Evolutionary conservation across 306 rosid species (phyloP), one percentile per base, ranked within the genome.

Genomic region (Trichosanthes truncata): DNA sequence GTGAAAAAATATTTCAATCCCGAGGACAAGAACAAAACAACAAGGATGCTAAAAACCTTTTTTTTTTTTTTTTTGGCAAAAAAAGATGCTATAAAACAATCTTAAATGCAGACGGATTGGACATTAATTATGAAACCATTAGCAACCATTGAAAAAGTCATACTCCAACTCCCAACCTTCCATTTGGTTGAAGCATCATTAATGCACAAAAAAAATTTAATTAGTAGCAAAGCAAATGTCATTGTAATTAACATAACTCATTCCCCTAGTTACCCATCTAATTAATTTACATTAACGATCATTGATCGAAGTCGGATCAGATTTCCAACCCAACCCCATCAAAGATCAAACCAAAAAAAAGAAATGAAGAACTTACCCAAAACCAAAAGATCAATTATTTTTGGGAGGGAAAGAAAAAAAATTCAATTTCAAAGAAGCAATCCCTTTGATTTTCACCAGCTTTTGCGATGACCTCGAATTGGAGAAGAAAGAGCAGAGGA

Each of bases 381-480:
- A 65, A 20, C 69, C 45, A 67, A 63, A 51, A 40, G 52, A 49
- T 35, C 59, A 80, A 83, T 66, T 77, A n/a, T 81, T 66, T 77
- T 68, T 67, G 71, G 6, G 57, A 63, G 43, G 17, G 71, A 49
- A 26, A 38, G 0, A 6, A n/a, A 10, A 41, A 57, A 68, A 25
- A 26, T 18, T 31, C 29, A 40, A 11, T 41, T 53, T 68, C 21
- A 59, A 33, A 1, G 57, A 49, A 18, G 12, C n/a, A 20, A 2
- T 35, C 23, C 40, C 20, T 12, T 73, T n/a, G 36, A 43, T 36
- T 49, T 9, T 92, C 96, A 94, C 91, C 86, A 89, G 78, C 87
- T 89, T 85, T 82, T 90, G 79, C 81, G 90, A 65, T 82, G 92
- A 52, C 84, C 49, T 21, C 82, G 92, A 56, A 83, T 81, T 18